These are phyloP conservation scores for Ceratocystis cacaofunesta DNA, from an alignment of 2,329 filamentous ascomycete genomes.

Conservation along the genomic window DNA sequence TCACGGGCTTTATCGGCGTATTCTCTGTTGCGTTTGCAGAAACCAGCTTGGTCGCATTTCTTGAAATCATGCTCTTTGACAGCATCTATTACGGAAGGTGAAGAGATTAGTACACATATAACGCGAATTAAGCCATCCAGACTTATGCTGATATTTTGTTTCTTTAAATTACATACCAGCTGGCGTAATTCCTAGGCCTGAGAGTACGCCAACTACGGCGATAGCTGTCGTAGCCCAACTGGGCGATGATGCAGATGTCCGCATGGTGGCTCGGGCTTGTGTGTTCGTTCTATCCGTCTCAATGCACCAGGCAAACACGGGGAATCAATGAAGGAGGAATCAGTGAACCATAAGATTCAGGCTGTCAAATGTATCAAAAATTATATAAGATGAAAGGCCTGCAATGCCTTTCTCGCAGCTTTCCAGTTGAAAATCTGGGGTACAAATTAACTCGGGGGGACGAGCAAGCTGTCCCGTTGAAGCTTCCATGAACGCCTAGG, in stretches of 20 bases:
- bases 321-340: conserved; percentile 2
- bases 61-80: conserved; percentile 98
- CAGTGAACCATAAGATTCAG: not conserved
- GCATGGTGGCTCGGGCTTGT: conserved; percentile 11
- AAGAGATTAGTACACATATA: not conserved
- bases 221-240: conserved; percentile 14
- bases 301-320: conserved; percentile 1
- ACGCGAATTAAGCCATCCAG: not conserved
- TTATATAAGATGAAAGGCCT: not conserved
- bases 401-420: not conserved
- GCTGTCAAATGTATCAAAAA: not conserved
- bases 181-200: conserved; percentile 11
- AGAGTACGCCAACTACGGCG: conserved; percentile 10
- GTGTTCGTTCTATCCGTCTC: conserved; percentile 7
- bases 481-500: conserved; percentile 3
- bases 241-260: conserved; percentile 9
- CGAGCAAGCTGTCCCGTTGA: conserved; percentile 16
- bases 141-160: not conserved
- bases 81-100: conserved; percentile 36
- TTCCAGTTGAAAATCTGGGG: not conserved
- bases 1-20: conserved; percentile 65
- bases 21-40: conserved; percentile 87
- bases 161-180: conserved; percentile 13
- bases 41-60: conserved; percentile 86
- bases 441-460: not conserved